Percentiles rank a stretch among this genome's conserved stretches.
These are phyloP conservation scores for Misopates orontium DNA, from an alignment of 257 asterid genomes.

Conservation along the genomic window DNA sequence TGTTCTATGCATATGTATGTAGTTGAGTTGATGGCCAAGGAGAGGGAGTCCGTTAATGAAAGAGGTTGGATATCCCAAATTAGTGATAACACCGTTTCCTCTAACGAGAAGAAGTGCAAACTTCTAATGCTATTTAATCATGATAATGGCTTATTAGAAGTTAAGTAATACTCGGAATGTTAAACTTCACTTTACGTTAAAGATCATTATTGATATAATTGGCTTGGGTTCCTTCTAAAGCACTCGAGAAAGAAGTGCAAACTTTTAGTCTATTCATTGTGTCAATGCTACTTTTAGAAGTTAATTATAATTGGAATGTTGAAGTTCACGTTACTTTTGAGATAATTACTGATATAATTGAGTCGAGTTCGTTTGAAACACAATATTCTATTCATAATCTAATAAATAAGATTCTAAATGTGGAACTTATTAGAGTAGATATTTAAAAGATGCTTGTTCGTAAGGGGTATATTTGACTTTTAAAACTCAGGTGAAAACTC, in stretches of 20 bases:
- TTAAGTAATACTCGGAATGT: too few relatives aligned
- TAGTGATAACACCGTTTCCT: background rate
- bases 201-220: too few relatives aligned
- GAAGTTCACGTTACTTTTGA: background rate
- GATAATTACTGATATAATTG: background rate
- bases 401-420: constrained; percentile 9
- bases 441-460: constrained; percentile 13
- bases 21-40: background rate
- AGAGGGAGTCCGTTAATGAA: constrained; percentile 9
- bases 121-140: background rate
- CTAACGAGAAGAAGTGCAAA: constrained; percentile 5
- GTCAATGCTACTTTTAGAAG: constrained; percentile 16
- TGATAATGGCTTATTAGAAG: too few relatives aligned
- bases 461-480: constrained; percentile 32
- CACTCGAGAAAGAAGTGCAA: too few relatives aligned
- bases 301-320: constrained; percentile 3
- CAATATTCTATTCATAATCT: background rate
- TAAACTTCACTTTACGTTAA: too few relatives aligned
- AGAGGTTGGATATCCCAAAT: constrained; percentile 11
- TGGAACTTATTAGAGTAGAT: constrained; percentile 12
- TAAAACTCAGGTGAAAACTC: constrained; percentile 8
- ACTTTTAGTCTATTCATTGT: too few relatives aligned
- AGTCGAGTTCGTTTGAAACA: background rate
- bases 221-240: too few relatives aligned
- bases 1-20: background rate